Evolutionary conservation across 1,284 basidiomycete species (phyloP).

Genomic region (Lentinus polychrous): DNA sequence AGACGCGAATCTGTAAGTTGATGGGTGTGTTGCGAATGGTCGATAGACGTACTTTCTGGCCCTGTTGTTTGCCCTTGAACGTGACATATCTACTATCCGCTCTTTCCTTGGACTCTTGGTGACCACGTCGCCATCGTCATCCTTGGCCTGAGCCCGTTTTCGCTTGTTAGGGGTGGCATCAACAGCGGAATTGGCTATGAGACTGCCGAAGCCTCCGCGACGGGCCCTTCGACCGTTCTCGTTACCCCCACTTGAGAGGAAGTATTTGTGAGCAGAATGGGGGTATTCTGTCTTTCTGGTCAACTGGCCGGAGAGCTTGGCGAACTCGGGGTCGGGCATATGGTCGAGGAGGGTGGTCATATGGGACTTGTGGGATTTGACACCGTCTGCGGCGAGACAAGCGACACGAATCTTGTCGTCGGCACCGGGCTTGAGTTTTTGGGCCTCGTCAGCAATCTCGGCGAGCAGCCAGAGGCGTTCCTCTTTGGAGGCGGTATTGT

Average conservation of each 20-base stretch:
- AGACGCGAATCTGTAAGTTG: neutral
- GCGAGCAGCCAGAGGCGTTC: slow-evolving; percentile 83
- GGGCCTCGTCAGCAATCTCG: slow-evolving; percentile 92
- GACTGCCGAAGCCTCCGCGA: slow-evolving; percentile 29
- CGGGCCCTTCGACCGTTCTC: slow-evolving; percentile 52
- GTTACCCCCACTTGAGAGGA: slow-evolving; percentile 38
- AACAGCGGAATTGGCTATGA: slow-evolving; percentile 18
- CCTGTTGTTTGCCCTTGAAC: slow-evolving; percentile 39
- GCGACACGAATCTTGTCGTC: slow-evolving; percentile 99
- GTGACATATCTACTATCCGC: slow-evolving; percentile 28
- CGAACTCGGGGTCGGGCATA: slow-evolving; percentile 49
- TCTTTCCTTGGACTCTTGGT: slow-evolving; percentile 39
- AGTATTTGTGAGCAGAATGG: slow-evolving; percentile 60
- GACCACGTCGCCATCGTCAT: slow-evolving; percentile 50
- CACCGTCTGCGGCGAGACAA: slow-evolving; percentile 87
- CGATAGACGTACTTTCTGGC: slow-evolving; percentile 47
- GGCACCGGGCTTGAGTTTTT: slow-evolving; percentile 87
- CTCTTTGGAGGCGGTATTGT: slow-evolving; percentile 59
- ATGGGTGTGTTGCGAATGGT: neutral
- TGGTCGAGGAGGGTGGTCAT: slow-evolving; percentile 59
- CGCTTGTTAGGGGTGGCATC: slow-evolving; percentile 52
- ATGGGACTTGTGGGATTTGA: slow-evolving; percentile 67
- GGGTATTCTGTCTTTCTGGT: slow-evolving; percentile 66
- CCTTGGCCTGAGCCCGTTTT: slow-evolving; percentile 42
- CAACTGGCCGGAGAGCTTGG: slow-evolving; percentile 32